A percentile compares a stretch with the other conserved stretches of the same genome.
Conservation (phyloP, 495 filamentous ascomycete species). For the Podospora pseudocomata region DNA sequence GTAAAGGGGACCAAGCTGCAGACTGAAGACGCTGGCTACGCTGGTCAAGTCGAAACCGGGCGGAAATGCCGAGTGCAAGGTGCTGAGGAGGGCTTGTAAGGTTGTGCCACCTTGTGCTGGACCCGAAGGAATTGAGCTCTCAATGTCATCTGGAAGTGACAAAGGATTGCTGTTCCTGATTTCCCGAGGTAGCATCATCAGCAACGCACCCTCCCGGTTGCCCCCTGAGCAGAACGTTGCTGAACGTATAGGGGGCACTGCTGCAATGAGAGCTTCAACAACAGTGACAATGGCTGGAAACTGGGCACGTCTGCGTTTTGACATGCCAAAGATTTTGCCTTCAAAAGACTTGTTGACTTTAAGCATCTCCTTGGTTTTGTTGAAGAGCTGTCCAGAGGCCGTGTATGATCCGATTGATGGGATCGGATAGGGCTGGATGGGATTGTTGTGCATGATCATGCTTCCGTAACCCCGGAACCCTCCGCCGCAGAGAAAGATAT, state of each 20-base stretch:
- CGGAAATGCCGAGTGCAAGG: conserved; percentile 55
- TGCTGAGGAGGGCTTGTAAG: conserved; percentile 44
- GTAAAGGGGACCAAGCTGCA: conserved; percentile 42
- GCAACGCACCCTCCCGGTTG: conserved; percentile 78
- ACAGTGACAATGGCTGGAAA: conserved; percentile 81
- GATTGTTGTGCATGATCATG: conserved; percentile 68
- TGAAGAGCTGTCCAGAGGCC: conserved; percentile 58
- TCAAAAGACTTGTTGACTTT: conserved; percentile 51
- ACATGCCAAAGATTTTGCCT: conserved; percentile 72
- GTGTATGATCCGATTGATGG: conserved; percentile 80
- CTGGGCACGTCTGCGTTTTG: conserved; percentile 72
- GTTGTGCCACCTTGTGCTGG: conserved; percentile 30
- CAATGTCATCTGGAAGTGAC: conserved; percentile 31
- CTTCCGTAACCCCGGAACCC: conserved; percentile 91
- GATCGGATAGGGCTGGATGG: conserved; percentile 73
- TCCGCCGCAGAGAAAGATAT: conserved; percentile 82
- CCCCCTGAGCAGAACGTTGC: conserved; percentile 83
- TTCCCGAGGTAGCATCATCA: conserved; percentile 56
- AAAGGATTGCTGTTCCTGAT: conserved; percentile 65
- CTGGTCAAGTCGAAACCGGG: conserved; percentile 46
- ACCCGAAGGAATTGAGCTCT: neutral
- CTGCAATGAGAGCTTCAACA: conserved; percentile 64
- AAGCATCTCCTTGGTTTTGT: conserved; percentile 56
- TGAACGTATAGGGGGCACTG: conserved; percentile 65
- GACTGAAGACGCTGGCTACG: conserved; percentile 41